Base-by-base conservation (phyloP, 768 basidiomycete species). In the Boletus sp. region DNA sequence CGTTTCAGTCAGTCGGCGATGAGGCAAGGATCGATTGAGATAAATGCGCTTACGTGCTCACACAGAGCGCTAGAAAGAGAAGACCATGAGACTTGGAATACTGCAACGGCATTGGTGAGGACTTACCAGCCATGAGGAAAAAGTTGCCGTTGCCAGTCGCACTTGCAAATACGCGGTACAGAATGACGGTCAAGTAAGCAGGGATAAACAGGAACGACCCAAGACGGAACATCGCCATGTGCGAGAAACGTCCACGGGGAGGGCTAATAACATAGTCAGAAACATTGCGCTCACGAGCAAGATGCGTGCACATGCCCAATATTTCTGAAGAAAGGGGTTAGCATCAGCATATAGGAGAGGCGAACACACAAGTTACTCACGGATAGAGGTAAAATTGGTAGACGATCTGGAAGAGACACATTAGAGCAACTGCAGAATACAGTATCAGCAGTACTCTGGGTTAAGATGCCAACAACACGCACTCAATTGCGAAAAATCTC, bases 321-420 rank as follows among this genome's bases (percentile, higher is more conserved):
- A 67, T 88, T 88, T 56, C 85, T 87, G 53, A 39, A 35, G 43
- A 0, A 37, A 45, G 34, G 27, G 0, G 13, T 47, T 9, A 56
- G 25, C 15, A 47, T 51, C 27, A 51, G 21, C 1, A 23, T 11
- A 47, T 17, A 3, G 11, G 34, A 32, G 8, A 30, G 7, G 27
- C 17, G 7, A 30, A 29, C 6, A 43, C 7, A 33, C 13, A 7
- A 25, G 32, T 0, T 6, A 78, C 90, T 71, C 65, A 93, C 88
- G 90, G 90, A 77, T 93, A 93, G 34, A 92, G 79, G 65, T 91
- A 84, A 66, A 93, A 94, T 64, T 94, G 94, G 67, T 94, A 96
- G 35, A 85, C 83, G 48, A 97, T 89, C 70, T 95, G 93, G 56
- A 85, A 90, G n/a, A 93, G 77, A 70, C 92, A 95, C 94, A 97